phyloP scores from a whole-genome alignment of 2,329 filamentous ascomycete genomes.

The Penicillium sclerotiorum region DNA sequence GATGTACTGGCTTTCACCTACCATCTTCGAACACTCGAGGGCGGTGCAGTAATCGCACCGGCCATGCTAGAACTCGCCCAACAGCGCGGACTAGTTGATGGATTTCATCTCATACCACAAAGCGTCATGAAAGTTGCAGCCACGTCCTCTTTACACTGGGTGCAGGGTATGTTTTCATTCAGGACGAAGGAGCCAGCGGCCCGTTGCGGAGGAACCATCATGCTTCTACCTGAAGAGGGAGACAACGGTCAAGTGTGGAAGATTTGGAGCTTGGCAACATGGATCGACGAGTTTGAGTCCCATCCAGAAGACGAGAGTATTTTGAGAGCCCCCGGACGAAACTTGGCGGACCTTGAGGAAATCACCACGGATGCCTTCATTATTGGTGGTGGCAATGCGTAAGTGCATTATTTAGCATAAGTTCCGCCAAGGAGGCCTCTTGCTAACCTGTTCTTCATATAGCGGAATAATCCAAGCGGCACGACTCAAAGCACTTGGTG shows the following conservation, averaged over 20 bases:
- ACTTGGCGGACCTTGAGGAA: background rate
- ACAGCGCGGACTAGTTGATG: background rate
- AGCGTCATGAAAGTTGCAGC: background rate
- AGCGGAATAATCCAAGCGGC: background rate
- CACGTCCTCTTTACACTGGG: background rate
- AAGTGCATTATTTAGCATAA: background rate
- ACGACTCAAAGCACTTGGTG: background rate
- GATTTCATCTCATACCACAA: background rate
- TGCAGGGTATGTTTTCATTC: background rate
- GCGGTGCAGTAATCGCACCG: background rate
- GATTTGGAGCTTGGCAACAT: background rate
- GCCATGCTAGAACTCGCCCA: background rate
- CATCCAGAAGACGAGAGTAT: background rate
- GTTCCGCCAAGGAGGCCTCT: too few species aligned
- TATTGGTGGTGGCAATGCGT: conserved; percentile 1
- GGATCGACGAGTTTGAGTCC: background rate
- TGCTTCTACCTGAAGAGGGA: background rate
- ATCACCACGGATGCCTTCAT: background rate
- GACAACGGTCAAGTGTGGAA: background rate
- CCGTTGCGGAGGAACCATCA: background rate
- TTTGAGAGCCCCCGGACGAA: background rate
- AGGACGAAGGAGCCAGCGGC: background rate
- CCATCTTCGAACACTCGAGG: background rate
- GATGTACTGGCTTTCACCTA: background rate
- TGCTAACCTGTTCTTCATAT: background rate